phyloP scores from a whole-genome alignment of 2,329 filamentous ascomycete genomes.

The Hypomyces perniciosus region DNA sequence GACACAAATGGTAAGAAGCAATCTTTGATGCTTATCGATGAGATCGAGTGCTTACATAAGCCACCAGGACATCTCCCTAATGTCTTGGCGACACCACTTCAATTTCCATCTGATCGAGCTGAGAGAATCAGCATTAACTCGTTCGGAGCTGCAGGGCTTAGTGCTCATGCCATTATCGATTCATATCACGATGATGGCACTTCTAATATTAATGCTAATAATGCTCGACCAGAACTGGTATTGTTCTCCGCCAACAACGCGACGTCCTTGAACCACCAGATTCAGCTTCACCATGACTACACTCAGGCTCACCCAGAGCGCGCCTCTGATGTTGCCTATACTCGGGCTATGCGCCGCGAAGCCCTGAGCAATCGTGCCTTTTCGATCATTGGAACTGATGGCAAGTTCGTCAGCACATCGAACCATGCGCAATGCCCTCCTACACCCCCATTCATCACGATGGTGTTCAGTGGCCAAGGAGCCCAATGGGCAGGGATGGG shows the following conservation, averaged over 20 bases:
- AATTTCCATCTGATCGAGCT: not conserved
- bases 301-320: not conserved
- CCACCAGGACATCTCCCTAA: not conserved
- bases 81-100: not conserved
- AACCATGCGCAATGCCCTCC: not conserved
- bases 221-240: not conserved
- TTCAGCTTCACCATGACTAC: conserved; percentile 1
- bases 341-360: conserved; percentile 3
- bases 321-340: conserved; percentile 7
- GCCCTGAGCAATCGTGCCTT: not conserved
- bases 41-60: not conserved
- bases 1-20: conserved; percentile 18
- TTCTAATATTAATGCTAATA: not conserved
- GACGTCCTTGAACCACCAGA: conserved; percentile 5
- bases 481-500: conserved; percentile 31
- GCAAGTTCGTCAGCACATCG: not conserved
- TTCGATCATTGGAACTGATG: not conserved
- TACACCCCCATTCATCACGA: conserved; percentile 2
- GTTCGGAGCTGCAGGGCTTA: not conserved
- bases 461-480: conserved; percentile 31
- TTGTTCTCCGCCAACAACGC: conserved; percentile 8
- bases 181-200: not conserved
- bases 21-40: not conserved
- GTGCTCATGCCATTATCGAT: not conserved
- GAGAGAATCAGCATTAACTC: conserved; percentile 6